A percentile compares a stretch with the other conserved stretches of the same genome.
These are phyloP conservation scores for Blastobotrys arbuscula DNA, from an alignment of 1,139 yeast species.

Conservation along the genomic window DNA sequence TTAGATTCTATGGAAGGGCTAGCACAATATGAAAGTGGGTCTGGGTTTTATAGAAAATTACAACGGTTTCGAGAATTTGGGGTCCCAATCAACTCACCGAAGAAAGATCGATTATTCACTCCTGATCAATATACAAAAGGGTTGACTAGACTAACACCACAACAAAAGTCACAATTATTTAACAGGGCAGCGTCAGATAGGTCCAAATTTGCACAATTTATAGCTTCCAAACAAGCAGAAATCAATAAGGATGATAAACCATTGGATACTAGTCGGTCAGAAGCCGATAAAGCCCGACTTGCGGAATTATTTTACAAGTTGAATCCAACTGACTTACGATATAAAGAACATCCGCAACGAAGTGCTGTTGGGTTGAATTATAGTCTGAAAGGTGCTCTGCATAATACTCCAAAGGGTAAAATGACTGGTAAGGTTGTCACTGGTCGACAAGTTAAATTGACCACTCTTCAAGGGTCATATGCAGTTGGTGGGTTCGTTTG, in stretches of 20 bases:
- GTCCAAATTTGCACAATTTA: slow-evolving; percentile 14
- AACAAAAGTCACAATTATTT: slow-evolving; percentile 18
- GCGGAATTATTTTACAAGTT: slow-evolving; percentile 3
- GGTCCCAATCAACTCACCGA: slow-evolving; percentile 7
- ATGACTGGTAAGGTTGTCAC: slow-evolving; percentile 54
- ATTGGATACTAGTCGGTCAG: background rate
- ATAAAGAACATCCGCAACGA: slow-evolving; percentile 9
- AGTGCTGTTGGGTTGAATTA: slow-evolving; percentile 38
- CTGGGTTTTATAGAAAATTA: slow-evolving; percentile 45
- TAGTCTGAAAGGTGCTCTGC: slow-evolving; percentile 61
- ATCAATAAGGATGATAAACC: background rate
- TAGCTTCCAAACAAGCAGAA: slow-evolving; percentile 1
- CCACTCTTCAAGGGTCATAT: slow-evolving; percentile 40
- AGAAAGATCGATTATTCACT: background rate
- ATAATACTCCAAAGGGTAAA: slow-evolving; percentile 72
- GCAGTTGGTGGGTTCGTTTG: slow-evolving; percentile 72
- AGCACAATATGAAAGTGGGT: slow-evolving; percentile 47
- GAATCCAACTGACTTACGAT: slow-evolving; percentile 1
- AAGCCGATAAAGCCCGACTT: slow-evolving; percentile 4
- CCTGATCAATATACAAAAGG: slow-evolving; percentile 21
- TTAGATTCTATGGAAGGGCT: slow-evolving; percentile 49
- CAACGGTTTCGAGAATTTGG: slow-evolving; percentile 51
- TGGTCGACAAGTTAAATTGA: slow-evolving; percentile 55
- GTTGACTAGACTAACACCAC: slow-evolving; percentile 19
- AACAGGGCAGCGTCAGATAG: slow-evolving; percentile 17